phyloP scores from a whole-genome alignment of 495 filamentous ascomycete genomes.

The Schizothecium vesticola region DNA sequence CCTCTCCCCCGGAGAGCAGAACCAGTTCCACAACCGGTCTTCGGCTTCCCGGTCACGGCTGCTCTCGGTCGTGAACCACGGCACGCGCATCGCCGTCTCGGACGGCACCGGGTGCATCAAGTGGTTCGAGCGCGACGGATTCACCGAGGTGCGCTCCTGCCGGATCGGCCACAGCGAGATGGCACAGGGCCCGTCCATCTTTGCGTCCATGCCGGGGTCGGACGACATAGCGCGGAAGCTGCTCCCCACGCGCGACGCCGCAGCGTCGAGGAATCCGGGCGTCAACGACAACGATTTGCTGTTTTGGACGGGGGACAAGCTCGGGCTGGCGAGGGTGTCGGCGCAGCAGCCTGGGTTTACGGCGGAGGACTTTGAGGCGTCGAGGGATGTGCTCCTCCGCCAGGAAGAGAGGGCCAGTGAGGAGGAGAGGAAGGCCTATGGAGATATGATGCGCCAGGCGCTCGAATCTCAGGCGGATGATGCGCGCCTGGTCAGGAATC shows the following conservation, averaged over 20 bases:
- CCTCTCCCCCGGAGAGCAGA: conserved; percentile 24
- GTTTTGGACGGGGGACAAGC: conserved; percentile 75
- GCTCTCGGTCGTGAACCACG: conserved; percentile 78
- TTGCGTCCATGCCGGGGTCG: conserved; percentile 45
- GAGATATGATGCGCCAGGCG: conserved; percentile 64
- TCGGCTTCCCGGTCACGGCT: conserved; percentile 72
- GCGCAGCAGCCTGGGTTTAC: conserved; percentile 39
- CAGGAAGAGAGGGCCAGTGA: conserved; percentile 41
- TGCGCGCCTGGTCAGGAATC: conserved; percentile 66
- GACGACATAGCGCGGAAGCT: conserved; percentile 69
- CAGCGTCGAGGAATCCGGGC: conserved; percentile 17
- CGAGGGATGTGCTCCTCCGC: conserved; percentile 37
- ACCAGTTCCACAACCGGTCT: conserved; percentile 35
- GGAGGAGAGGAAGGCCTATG: conserved; percentile 51
- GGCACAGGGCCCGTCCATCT: conserved; percentile 35
- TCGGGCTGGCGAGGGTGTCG: conserved; percentile 65
- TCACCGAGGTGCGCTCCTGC: conserved; percentile 69
- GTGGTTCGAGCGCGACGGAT: conserved; percentile 88
- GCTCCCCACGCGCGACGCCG: conserved; percentile 47
- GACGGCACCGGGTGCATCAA: conserved; percentile 81
- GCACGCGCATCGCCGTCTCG: conserved; percentile 75
- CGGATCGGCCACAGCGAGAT: conserved; percentile 56
- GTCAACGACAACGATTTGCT: conserved; percentile 60
- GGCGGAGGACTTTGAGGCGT: conserved; percentile 43
- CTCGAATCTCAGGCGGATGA: conserved; percentile 78